A percentile compares a stretch with the other conserved stretches of the same genome.
Conservation (phyloP, 164 flowering plant species). For the Liriodendron chinense region DNA sequence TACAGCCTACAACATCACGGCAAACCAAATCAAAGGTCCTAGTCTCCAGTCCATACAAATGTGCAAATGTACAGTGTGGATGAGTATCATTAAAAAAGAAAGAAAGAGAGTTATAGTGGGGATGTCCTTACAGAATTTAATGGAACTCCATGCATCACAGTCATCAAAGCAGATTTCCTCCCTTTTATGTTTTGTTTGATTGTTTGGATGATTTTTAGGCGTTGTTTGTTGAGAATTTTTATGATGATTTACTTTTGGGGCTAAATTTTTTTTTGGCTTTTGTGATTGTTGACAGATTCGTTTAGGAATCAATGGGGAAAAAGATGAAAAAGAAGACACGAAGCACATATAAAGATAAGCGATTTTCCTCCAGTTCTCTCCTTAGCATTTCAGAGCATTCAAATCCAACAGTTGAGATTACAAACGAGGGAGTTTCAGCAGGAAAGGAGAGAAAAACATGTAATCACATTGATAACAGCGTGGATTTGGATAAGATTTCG, state of each 20-base stretch:
- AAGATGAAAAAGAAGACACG: conserved; percentile 64
- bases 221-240: neutral
- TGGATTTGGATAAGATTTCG: conserved; percentile 46
- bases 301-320: conserved; percentile 67
- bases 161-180: no score
- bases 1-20: no score
- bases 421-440: conserved; percentile 28
- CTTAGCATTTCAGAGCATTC: conserved; percentile 16
- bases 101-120: no score
- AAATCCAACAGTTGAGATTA: conserved; percentile 25
- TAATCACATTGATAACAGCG: conserved; percentile 52
- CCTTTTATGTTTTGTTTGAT: no score
- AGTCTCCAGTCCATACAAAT: no score
- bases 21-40: no score
- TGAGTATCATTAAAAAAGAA: no score
- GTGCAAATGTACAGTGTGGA: no score
- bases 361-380: conserved; percentile 23
- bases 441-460: conserved; percentile 47
- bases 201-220: neutral
- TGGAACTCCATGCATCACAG: no score
- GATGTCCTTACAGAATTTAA: no score
- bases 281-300: neutral
- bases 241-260: neutral
- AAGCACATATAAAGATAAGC: conserved; percentile 47
- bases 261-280: neutral